Evolutionary conservation across 768 basidiomycete genomes (phyloP), one percentile per base, ranked within the genome.

Genomic region (Strobilomyces echinocephalus): DNA sequence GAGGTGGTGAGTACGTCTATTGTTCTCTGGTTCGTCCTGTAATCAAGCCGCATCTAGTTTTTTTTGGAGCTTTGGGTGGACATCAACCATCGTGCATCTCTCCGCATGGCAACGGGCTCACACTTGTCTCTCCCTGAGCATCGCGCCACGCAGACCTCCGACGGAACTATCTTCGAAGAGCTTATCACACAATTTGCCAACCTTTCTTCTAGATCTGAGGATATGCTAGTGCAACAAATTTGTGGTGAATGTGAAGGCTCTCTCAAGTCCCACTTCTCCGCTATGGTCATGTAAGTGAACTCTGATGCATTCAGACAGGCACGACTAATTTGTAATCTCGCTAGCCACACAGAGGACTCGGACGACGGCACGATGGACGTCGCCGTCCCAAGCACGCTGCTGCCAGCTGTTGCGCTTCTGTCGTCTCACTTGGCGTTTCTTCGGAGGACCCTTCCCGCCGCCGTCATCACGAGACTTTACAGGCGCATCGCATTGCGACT

Each of bases 41-140:
- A 48, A 42, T 33, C 36, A 56, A 44, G 49, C 47, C 39, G 40
- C 33, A 49, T 43, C 26, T 62, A 97, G 94, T 94, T 93, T 72
- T 97, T 95, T 75, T 73, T 99, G 15, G 91, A 97, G 67, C 70
- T 99, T 31, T 93, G 88, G 87, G 72, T 80, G 12, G 90, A 91
- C 61, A 89, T 94, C 60, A 82, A 80, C 56, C 78, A 72, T 39
- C 77, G 79, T 31, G 74, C 79, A 5, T 73, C 76, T 24, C 73
- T 91, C 12, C 83, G 85, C 20, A 71, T 74, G n/a, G 75, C 74
- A 54, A 80, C 77, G 9, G 71, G 78, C 55, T 72, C 70, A 12
- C 77, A 75, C 31, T 58, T 77, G 5, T 75, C 81, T 6, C 66
- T 88, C 30, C 83, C 87, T 1, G 71, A 75, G 55, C 74, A 74